A percentile compares a stretch with the other conserved stretches of the same genome.
phyloP scores from a whole-genome alignment of 2,329 filamentous ascomycete species.

The Neofusicoccum parvum region DNA sequence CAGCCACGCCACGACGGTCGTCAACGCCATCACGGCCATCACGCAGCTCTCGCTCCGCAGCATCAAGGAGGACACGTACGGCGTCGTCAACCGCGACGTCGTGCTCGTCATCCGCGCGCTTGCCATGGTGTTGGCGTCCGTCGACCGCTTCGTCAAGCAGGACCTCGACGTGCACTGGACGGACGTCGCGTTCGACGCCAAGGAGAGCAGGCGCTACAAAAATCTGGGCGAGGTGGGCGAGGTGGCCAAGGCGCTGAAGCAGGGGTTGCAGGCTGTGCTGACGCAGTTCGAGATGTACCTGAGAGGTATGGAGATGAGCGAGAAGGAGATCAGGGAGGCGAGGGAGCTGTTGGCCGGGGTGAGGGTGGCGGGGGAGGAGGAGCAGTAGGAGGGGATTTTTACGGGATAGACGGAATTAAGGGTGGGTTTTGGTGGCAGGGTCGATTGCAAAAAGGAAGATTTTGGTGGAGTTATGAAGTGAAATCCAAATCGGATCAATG shows the following conservation, averaged over 20 bases:
- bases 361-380: slow-evolving; percentile 26
- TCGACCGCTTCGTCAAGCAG: slow-evolving; percentile 66
- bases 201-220: slow-evolving; percentile 41
- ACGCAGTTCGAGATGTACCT: slow-evolving; percentile 74
- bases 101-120: slow-evolving; percentile 72
- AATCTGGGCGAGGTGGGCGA: slow-evolving; percentile 67
- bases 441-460: no score
- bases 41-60: slow-evolving; percentile 71
- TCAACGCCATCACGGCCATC: slow-evolving; percentile 66
- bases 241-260: slow-evolving; percentile 66
- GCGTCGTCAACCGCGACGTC: slow-evolving; percentile 83
- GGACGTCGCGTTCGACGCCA: slow-evolving; percentile 63
- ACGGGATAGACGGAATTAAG: background rate
- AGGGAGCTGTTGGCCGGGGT: slow-evolving; percentile 56
- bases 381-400: slow-evolving; percentile 11
- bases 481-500: no score
- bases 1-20: slow-evolving; percentile 54
- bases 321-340: slow-evolving; percentile 72
- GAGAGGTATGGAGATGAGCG: slow-evolving; percentile 67
- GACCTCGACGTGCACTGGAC: slow-evolving; percentile 73
- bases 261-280: slow-evolving; percentile 67
- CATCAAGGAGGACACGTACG: slow-evolving; percentile 78
- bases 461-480: no score
- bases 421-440: no score
- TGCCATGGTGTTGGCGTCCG: slow-evolving; percentile 66